These are phyloP conservation scores for Pseudophaeomoniella oleicola DNA, from an alignment of 2,329 filamentous ascomycete species.

Conservation along the genomic window DNA sequence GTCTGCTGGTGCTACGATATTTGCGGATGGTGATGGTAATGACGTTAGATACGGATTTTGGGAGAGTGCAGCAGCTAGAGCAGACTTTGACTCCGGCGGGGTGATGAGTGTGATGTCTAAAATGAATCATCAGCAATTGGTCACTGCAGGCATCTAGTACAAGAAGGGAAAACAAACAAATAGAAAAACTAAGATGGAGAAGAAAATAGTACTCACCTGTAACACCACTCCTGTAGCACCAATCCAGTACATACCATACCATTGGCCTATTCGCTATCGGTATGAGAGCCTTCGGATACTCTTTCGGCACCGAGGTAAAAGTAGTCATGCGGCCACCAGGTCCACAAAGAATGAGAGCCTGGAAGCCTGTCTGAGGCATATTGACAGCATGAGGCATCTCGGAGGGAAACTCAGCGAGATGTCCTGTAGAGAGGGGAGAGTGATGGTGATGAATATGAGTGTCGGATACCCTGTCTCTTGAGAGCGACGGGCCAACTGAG, in stretches of 20 bases:
- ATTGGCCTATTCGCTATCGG: slow-evolving; percentile 35
- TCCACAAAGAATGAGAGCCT: slow-evolving; percentile 32
- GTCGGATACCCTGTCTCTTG: background rate
- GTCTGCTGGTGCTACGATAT: slow-evolving; percentile 60
- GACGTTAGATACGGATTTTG: slow-evolving; percentile 36
- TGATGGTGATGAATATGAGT: background rate
- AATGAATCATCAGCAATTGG: slow-evolving; percentile 1
- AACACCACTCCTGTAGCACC: slow-evolving; percentile 33
- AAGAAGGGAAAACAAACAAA: slow-evolving; percentile 1
- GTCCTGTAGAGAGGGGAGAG: background rate
- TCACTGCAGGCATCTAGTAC: too few species aligned
- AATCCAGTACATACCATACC: slow-evolving; percentile 34
- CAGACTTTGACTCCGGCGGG: slow-evolving; percentile 25
- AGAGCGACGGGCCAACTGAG: background rate
- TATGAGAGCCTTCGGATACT: slow-evolving; percentile 34
- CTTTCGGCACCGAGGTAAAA: slow-evolving; percentile 33
- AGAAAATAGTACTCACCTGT: slow-evolving; percentile 18
- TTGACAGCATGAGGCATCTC: slow-evolving; percentile 13
- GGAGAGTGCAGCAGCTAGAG: slow-evolving; percentile 30
- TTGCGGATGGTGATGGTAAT: slow-evolving; percentile 35
- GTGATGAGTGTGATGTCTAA: slow-evolving; percentile 32
- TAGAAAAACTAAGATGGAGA: slow-evolving; percentile 1
- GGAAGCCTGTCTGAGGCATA: slow-evolving; percentile 25
- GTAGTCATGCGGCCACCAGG: slow-evolving; percentile 34
- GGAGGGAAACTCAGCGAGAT: background rate